phyloP scores from a whole-genome alignment of 2,329 filamentous ascomycete genomes.

The Alternaria infectoria region DNA sequence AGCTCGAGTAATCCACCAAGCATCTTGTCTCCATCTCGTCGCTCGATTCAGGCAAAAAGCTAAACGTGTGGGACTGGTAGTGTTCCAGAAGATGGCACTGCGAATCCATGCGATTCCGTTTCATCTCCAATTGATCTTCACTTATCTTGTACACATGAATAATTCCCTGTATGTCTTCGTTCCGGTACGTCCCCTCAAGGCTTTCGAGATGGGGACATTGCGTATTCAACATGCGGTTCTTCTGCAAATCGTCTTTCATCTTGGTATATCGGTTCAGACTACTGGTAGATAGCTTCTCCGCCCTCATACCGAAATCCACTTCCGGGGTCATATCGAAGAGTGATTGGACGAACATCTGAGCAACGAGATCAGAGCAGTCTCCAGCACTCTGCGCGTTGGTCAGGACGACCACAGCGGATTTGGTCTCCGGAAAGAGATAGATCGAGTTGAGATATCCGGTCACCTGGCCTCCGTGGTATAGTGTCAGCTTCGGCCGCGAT shows the following conservation, averaged over 20 bases:
- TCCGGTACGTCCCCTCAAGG: neutral
- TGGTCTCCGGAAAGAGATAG: neutral
- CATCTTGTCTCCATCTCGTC: neutral
- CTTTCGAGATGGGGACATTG: neutral
- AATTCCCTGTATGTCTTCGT: neutral
- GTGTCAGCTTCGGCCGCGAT: neutral
- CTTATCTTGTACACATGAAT: neutral
- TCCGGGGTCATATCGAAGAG: neutral
- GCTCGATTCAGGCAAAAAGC: neutral
- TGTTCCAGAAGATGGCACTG: neutral
- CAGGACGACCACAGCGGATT: neutral
- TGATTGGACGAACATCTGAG: neutral
- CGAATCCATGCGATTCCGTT: neutral
- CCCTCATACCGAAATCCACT: neutral
- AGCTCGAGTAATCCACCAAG: neutral
- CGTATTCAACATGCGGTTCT: neutral
- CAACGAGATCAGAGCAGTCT: neutral
- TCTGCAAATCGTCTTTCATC: neutral
- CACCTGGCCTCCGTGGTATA: neutral
- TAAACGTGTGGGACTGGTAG: neutral
- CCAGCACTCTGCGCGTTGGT: neutral
- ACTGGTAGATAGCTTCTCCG: neutral
- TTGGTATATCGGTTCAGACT: neutral
- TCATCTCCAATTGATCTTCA: neutral
- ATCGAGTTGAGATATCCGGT: neutral